Base-by-base conservation (phyloP, 1,284 basidiomycete species). In the Pseudozyma sp. region DNA sequence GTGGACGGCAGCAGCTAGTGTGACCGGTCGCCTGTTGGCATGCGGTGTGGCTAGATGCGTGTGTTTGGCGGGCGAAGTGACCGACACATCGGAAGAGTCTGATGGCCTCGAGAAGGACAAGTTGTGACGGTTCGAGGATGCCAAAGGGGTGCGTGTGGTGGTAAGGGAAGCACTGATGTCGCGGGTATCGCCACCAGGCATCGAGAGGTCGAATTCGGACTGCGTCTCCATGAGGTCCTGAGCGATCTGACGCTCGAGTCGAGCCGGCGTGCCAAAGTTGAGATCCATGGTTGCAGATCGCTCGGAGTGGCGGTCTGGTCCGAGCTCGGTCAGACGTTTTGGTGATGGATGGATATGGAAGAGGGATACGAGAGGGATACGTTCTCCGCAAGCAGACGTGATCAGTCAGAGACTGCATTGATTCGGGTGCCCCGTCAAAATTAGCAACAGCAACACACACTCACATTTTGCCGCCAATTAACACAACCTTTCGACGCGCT, bases 231-330 rank as follows among this genome's bases (percentile, higher is more conserved):
- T 51, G 24, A 75, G 68, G 34, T 75, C 68, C 34, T 75, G 72
- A 24, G 72, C 72, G 19, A 75, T 75, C 51, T 75, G 72, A 43
- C 72, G 68, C 72, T 75, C 72, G 7, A 75, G 64, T 19, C 72
- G 67, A 56, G 72, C 68, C 7, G 72, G 72, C 9, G 72, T 75
- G 16, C 68, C 72, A 37, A 75, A 75, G 54, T 75, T 40, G 39
- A 75, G 56, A 46, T 75, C 63, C 72, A 75, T 75, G n/a, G n/a
- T 63, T 34, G 33, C 4, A 17, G 47, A 35, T 44, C 1, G 9
- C 16, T 14, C 34, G 46, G 50, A 10, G 29, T 29, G 31, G 16
- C n/a, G 16, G 40, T 42, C n/a, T 10, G 40, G 11, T 4, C 24
- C 24, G 24, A 24, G 24, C 24, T 24, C 24, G 24, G 24, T 24